phyloP scores from a whole-genome alignment of 176 grass and related monocot genomes.

The Musa beccarii region DNA sequence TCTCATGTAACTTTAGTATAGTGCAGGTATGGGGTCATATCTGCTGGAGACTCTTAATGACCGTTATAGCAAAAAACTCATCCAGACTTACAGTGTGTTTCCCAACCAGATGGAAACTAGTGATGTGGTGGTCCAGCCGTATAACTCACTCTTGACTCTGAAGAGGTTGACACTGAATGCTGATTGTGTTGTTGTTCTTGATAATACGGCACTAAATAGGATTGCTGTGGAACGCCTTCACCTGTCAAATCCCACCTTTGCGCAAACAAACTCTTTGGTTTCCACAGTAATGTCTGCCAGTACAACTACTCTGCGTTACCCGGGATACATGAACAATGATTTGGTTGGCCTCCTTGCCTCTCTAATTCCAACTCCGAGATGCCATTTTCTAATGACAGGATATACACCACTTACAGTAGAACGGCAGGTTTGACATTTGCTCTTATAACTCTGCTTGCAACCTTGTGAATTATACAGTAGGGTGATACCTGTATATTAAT shows the following conservation, averaged over 20 bases:
- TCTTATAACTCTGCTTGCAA: slow-evolving; percentile 2
- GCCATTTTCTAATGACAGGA: slow-evolving; percentile 93
- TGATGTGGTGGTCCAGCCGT: slow-evolving; percentile 96
- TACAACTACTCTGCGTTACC: slow-evolving; percentile 89
- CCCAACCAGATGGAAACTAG: slow-evolving; percentile 98
- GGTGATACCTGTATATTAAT: not conserved
- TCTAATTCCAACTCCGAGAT: slow-evolving; percentile 83
- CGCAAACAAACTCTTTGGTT: slow-evolving; percentile 92
- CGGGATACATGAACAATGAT: slow-evolving; percentile 99
- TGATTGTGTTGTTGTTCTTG: slow-evolving; percentile 96
- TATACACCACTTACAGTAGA: slow-evolving; percentile 95
- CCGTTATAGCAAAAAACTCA: slow-evolving; percentile 95
- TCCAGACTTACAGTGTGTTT: slow-evolving; percentile 97
- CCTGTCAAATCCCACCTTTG: slow-evolving; percentile 86
- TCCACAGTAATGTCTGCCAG: slow-evolving; percentile 98
- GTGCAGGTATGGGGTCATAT: slow-evolving; percentile 94
- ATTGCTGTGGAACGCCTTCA: slow-evolving; percentile 87
- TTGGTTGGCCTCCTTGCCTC: slow-evolving; percentile 85
- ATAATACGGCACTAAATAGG: slow-evolving; percentile 90
- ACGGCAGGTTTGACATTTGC: slow-evolving; percentile 53
- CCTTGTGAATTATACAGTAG: slow-evolving; percentile 3
- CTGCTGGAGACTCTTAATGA: slow-evolving; percentile 96
- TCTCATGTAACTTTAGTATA: slow-evolving; percentile 7
- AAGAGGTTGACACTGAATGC: slow-evolving; percentile 76
- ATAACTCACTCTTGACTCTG: slow-evolving; percentile 85